Percentiles rank a stretch among this genome's conserved stretches.
Evolutionary conservation across 371 early-diverging fungal genomes (phyloP).

Genomic region (Syncephalastrum racemosum): DNA sequence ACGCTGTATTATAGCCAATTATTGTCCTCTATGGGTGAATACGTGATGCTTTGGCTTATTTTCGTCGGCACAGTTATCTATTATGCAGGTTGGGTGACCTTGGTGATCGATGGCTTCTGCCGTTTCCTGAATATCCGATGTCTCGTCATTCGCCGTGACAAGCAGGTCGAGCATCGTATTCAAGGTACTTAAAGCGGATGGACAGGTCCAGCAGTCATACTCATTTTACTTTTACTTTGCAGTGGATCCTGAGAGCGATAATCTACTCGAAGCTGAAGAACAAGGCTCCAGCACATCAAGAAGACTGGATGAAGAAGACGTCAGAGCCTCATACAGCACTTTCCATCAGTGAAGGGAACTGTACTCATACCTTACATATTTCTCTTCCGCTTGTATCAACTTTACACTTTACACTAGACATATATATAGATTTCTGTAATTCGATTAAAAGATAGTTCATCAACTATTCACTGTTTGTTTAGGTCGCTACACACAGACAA

Average conservation of each 20-base stretch:
- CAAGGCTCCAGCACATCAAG: constrained; percentile 6
- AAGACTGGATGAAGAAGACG: constrained; percentile 5
- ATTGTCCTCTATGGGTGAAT: constrained; percentile 13
- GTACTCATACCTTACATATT: background rate
- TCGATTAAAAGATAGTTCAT: background rate
- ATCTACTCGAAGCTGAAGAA: constrained; percentile 9
- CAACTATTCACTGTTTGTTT: constrained; percentile 13
- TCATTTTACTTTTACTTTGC: background rate
- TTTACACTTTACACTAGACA: constrained; percentile 1
- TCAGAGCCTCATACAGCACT: constrained; percentile 15
- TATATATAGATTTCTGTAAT: no score
- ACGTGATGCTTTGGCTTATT: constrained; percentile 15
- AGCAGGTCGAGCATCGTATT: constrained; percentile 12
- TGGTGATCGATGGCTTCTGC: constrained; percentile 88
- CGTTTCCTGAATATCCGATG: constrained; percentile 82
- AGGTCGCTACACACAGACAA: constrained; percentile 36
- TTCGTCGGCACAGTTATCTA: constrained; percentile 8
- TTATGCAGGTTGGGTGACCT: constrained; percentile 63
- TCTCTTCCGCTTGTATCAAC: background rate
- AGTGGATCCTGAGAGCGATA: constrained; percentile 1
- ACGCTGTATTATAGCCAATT: constrained; percentile 4
- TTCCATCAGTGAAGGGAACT: constrained; percentile 9
- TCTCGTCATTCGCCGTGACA: constrained; percentile 58
- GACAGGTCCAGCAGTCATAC: no score
- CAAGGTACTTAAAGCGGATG: constrained; percentile 6